Evolutionary conservation across 2,329 filamentous ascomycete species (phyloP).

Genomic region (Phialophora expanda): DNA sequence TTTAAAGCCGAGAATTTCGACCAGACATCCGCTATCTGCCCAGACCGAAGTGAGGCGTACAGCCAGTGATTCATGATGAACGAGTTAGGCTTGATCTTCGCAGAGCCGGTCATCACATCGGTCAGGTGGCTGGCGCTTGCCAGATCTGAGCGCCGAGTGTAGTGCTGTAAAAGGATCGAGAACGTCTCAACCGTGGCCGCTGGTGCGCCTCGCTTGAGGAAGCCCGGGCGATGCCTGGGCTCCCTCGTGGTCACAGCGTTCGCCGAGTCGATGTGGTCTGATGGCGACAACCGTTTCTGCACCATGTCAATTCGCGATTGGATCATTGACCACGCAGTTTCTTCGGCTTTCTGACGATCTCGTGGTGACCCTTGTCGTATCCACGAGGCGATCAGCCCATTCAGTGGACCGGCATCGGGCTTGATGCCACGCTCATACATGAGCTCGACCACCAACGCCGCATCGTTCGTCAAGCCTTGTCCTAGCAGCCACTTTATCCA

Average conservation of each 20-base stretch:
- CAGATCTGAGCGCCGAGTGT: conserved; percentile 66
- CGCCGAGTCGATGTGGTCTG: neutral
- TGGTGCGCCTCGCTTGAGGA: conserved; percentile 53
- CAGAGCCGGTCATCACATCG: conserved; percentile 62
- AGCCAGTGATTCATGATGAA: conserved; percentile 82
- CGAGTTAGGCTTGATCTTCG: conserved; percentile 70
- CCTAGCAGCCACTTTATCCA: conserved; percentile 87
- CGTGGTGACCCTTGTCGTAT: conserved; percentile 65
- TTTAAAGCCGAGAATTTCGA: conserved; percentile 63
- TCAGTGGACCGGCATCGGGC: conserved; percentile 76
- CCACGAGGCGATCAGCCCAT: conserved; percentile 80
- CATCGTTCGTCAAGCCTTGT: conserved; percentile 71
- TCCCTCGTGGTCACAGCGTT: conserved; percentile 13
- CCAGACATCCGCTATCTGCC: conserved; percentile 61
- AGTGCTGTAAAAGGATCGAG: conserved; percentile 73
- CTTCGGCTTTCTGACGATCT: conserved; percentile 66
- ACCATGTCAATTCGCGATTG: conserved; percentile 69
- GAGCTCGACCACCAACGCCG: conserved; percentile 72
- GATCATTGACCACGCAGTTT: conserved; percentile 78
- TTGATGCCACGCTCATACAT: conserved; percentile 73
- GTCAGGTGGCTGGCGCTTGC: conserved; percentile 65
- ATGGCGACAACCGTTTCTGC: conserved; percentile 41
- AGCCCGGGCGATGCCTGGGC: conserved; percentile 41
- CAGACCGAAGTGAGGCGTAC: conserved; percentile 67
- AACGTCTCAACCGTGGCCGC: conserved; percentile 78